Evolutionary conservation across 2,329 filamentous ascomycete species (phyloP).

Genomic region (Ophiostoma sp.): DNA sequence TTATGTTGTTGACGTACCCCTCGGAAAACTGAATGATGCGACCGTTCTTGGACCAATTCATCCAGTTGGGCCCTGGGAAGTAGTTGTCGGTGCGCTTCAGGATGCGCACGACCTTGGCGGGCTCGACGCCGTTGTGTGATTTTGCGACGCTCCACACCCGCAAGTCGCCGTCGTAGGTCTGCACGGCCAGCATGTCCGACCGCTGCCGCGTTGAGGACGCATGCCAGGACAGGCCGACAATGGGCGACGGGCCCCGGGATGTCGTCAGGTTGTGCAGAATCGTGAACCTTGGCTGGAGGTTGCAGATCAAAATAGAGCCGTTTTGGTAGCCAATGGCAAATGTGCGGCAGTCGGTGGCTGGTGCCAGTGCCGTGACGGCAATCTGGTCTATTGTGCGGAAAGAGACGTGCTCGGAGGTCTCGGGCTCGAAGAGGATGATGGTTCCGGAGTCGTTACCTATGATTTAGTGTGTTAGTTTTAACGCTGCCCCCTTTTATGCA

Average conservation of each 20-base stretch:
- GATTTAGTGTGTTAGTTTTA: neutral
- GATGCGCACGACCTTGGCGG: conserved; percentile 85
- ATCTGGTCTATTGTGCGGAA: conserved; percentile 88
- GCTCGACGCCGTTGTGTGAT: conserved; percentile 66
- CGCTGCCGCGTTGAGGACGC: conserved; percentile 94
- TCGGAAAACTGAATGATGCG: conserved; percentile 91
- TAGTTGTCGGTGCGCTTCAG: conserved; percentile 77
- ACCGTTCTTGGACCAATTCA: conserved; percentile 97
- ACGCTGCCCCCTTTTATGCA: neutral
- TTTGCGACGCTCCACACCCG: conserved; percentile 97
- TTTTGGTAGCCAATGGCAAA: conserved; percentile 98
- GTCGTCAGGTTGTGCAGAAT: conserved; percentile 92
- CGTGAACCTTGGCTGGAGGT: conserved; percentile 85
- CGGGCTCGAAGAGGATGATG: conserved; percentile 90
- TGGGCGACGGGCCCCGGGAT: conserved; percentile 78
- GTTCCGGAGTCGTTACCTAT: conserved; percentile 88
- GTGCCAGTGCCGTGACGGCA: conserved; percentile 89
- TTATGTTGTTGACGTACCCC: conserved; percentile 63
- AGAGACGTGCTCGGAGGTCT: conserved; percentile 89
- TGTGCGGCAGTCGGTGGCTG: conserved; percentile 83
- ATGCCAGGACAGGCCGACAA: conserved; percentile 89
- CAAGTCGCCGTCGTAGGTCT: conserved; percentile 87
- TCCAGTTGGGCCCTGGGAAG: conserved; percentile 82
- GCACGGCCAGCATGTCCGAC: conserved; percentile 94
- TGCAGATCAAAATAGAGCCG: conserved; percentile 87